Evolutionary conservation across 163 green algal species (phyloP).

Genomic region (Scenedesmus sp.): DNA sequence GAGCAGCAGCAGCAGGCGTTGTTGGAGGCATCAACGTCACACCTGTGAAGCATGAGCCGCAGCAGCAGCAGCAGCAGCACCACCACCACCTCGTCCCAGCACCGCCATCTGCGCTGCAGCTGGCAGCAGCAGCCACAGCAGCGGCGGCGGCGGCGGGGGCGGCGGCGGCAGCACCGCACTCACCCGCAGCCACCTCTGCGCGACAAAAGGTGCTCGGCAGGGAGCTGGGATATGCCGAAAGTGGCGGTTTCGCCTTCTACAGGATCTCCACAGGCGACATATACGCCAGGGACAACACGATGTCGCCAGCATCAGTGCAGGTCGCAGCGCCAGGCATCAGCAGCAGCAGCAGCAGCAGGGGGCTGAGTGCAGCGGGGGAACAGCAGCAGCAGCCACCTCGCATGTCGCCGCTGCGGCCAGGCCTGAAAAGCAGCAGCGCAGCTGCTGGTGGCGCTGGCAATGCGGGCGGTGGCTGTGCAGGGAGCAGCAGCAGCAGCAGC

Average conservation of each 20-base stretch:
- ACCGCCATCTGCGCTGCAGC: background rate
- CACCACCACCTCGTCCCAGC: background rate
- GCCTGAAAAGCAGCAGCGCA: slow-evolving; percentile 11
- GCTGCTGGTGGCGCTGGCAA: background rate
- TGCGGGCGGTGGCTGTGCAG: background rate
- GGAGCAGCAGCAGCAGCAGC: background rate
- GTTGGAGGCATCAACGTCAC: background rate
- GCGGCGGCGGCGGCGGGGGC: background rate
- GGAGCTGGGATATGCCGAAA: background rate
- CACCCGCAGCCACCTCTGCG: background rate
- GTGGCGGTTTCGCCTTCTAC: background rate
- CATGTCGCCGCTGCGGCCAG: background rate
- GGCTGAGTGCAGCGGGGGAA: background rate
- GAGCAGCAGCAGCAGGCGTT: background rate
- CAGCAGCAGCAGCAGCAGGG: background rate
- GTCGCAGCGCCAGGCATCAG: background rate
- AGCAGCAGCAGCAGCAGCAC: background rate
- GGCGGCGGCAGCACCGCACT: background rate
- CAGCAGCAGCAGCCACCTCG: background rate
- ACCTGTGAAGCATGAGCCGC: too few relatives aligned
- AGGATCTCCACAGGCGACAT: background rate
- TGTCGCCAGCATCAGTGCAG: background rate
- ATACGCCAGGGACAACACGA: background rate
- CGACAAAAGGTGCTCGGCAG: background rate
- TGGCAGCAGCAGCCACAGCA: slow-evolving; percentile 7